A percentile compares a stretch with the other conserved stretches of the same genome.
Evolutionary conservation across 805 yeast species (phyloP).

Genomic region (Clavispora fructus): DNA sequence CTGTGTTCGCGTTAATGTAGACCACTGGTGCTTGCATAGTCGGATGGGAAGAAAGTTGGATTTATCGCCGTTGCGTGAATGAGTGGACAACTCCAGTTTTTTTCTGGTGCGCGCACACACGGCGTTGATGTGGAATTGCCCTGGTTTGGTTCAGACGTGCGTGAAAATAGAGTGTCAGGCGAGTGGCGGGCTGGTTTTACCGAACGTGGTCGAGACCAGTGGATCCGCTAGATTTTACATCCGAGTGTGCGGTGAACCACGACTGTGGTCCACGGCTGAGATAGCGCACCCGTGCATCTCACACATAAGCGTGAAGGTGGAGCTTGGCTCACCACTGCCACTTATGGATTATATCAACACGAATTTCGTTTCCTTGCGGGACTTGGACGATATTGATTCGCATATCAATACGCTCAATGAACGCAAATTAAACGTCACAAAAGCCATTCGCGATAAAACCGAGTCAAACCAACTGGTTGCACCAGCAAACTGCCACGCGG

Average conservation of each 20-base stretch:
- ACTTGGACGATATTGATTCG: constrained; percentile 25
- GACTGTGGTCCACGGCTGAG: no score
- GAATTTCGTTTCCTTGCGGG: constrained; percentile 29
- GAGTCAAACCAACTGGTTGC: not conserved
- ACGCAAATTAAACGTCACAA: constrained; percentile 3
- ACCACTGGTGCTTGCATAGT: constrained; percentile 46
- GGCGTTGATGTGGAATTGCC: no score
- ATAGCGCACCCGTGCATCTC: not conserved
- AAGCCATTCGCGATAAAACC: constrained; percentile 4
- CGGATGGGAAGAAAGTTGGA: not conserved
- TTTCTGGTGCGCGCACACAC: not conserved
- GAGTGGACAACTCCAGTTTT: not conserved
- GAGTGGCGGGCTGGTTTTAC: not conserved
- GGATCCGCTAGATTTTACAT: no score
- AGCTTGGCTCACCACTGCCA: not conserved
- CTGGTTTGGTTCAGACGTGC: no score
- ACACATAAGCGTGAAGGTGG: not conserved
- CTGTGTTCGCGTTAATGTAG: constrained; percentile 68
- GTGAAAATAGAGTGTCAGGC: no score
- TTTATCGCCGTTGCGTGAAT: not conserved
- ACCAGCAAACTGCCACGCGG: not conserved
- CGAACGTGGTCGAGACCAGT: no score
- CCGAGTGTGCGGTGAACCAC: no score
- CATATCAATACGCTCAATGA: constrained; percentile 21
- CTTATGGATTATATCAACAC: constrained; percentile 30